Percentiles rank a stretch among this genome's conserved stretches.
These are phyloP conservation scores for Millerago galiae DNA, from an alignment of 805 yeast species.

Conservation along the genomic window DNA sequence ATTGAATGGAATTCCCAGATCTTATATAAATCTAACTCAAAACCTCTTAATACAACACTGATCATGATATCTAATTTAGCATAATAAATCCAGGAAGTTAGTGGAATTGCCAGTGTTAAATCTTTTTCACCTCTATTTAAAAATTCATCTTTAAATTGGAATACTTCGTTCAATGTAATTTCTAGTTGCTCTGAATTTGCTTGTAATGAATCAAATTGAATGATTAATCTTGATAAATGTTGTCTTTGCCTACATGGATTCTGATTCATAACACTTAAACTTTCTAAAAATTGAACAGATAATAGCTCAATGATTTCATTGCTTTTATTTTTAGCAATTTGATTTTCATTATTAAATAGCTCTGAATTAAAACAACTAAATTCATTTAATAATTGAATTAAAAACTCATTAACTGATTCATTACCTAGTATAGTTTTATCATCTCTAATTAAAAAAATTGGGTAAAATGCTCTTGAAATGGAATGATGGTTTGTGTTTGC, in stretches of 20 bases:
- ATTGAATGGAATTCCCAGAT: slow-evolving; percentile 61
- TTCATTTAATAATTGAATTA: slow-evolving; percentile 37
- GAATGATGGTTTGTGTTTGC: slow-evolving; percentile 31
- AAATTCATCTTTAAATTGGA: slow-evolving; percentile 27
- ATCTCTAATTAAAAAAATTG: slow-evolving; percentile 55
- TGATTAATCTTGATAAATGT: slow-evolving; percentile 47
- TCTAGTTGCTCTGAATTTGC: slow-evolving; percentile 68
- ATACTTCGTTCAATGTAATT: slow-evolving; percentile 29
- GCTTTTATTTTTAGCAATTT: slow-evolving; percentile 18
- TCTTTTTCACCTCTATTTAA: slow-evolving; percentile 13
- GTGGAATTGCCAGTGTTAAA: slow-evolving; percentile 45
- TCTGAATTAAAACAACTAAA: slow-evolving; percentile 33
- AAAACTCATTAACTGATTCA: slow-evolving; percentile 30
- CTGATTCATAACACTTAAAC: slow-evolving; percentile 41
- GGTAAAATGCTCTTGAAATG: slow-evolving; percentile 57
- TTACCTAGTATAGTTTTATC: slow-evolving; percentile 54
- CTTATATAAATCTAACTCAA: slow-evolving; percentile 68
- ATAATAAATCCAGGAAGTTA: slow-evolving; percentile 63
- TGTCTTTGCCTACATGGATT: slow-evolving; percentile 85
- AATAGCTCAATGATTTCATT: slow-evolving; percentile 37
- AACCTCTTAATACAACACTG: slow-evolving; percentile 64
- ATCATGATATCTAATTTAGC: slow-evolving; percentile 66
- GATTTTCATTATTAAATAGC: slow-evolving; percentile 23
- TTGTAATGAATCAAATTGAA: slow-evolving; percentile 75
- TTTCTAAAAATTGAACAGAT: slow-evolving; percentile 39